Conservation (phyloP, 805 yeast species). For the Starmerella scarabaei region DNA sequence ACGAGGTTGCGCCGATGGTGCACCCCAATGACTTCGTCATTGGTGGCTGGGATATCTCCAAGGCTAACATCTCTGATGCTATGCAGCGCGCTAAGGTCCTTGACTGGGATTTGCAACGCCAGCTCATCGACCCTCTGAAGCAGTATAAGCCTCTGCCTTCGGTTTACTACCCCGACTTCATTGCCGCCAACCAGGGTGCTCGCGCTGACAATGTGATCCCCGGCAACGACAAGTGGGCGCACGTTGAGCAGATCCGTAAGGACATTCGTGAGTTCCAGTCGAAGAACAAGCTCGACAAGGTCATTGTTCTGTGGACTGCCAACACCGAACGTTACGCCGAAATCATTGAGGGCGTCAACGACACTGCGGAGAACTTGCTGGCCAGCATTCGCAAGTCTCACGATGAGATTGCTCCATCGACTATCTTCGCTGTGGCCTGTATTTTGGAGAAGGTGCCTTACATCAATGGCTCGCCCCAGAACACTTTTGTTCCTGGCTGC, state of each 20-base stretch:
- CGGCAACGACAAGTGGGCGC: slow-evolving; percentile 68
- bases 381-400: slow-evolving; percentile 65
- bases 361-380: slow-evolving; percentile 69
- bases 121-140: slow-evolving; percentile 53
- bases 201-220: slow-evolving; percentile 82
- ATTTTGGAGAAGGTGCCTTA: slow-evolving; percentile 81
- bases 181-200: slow-evolving; percentile 84
- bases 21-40: slow-evolving; percentile 82
- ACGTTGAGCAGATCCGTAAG: slow-evolving; percentile 71
- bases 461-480: slow-evolving; percentile 94
- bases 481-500: slow-evolving; percentile 93
- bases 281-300: slow-evolving; percentile 64
- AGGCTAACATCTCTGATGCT: slow-evolving; percentile 56
- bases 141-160: slow-evolving; percentile 63
- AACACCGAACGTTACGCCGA: slow-evolving; percentile 90
- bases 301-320: slow-evolving; percentile 91
- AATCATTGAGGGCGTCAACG: slow-evolving; percentile 66
- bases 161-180: slow-evolving; percentile 88
- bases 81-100: slow-evolving; percentile 77
- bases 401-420: slow-evolving; percentile 78
- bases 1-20: slow-evolving; percentile 73
- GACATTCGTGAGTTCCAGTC: slow-evolving; percentile 71
- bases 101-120: slow-evolving; percentile 69
- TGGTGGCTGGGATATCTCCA: slow-evolving; percentile 90
- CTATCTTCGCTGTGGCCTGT: slow-evolving; percentile 87